Percentiles rank a stretch among this genome's conserved stretches.
phyloP scores from a whole-genome alignment of 371 early-diverging fungal species.

The Rhizopus arrhizus region DNA sequence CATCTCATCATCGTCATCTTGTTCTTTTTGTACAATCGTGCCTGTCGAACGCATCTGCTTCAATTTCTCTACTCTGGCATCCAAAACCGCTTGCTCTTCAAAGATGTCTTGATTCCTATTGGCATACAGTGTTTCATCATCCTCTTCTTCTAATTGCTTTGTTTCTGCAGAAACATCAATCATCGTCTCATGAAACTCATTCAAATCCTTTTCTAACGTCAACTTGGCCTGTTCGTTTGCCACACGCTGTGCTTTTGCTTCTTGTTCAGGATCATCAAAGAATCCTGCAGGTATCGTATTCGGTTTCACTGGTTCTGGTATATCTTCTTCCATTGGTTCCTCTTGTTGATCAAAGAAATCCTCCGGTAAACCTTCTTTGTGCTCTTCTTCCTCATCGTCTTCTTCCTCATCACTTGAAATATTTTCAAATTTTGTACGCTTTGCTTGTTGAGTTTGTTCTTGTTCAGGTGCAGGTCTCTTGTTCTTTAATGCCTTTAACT shows the following conservation, averaged over 20 bases:
- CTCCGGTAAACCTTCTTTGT: slow-evolving; percentile 18
- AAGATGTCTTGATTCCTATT: slow-evolving; percentile 42
- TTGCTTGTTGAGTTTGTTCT: slow-evolving; percentile 13
- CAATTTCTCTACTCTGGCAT: slow-evolving; percentile 40
- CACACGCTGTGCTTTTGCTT: slow-evolving; percentile 41
- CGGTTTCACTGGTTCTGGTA: slow-evolving; percentile 15
- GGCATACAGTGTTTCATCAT: slow-evolving; percentile 40
- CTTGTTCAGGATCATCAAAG: slow-evolving; percentile 53
- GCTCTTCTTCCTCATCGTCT: slow-evolving; percentile 19
- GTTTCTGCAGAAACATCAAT: slow-evolving; percentile 37
- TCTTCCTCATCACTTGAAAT: slow-evolving; percentile 26
- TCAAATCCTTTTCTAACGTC: slow-evolving; percentile 37
- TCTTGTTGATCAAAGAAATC: slow-evolving; percentile 31
- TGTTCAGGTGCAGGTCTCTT: slow-evolving; percentile 20
- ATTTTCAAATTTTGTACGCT: slow-evolving; percentile 25
- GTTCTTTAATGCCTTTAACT: slow-evolving; percentile 41
- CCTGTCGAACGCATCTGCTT: slow-evolving; percentile 32
- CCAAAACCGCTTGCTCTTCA: slow-evolving; percentile 43
- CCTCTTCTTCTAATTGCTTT: slow-evolving; percentile 30
- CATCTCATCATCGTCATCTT: slow-evolving; percentile 17
- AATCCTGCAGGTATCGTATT: slow-evolving; percentile 43
- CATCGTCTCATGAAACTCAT: slow-evolving; percentile 42
- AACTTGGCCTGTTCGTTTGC: slow-evolving; percentile 37
- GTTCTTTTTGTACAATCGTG: not conserved
- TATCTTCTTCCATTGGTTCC: slow-evolving; percentile 13